A percentile compares a stretch with the other conserved stretches of the same genome.
These are phyloP conservation scores for Xylariaceae sp. DNA, from an alignment of 2,329 filamentous ascomycete genomes.

Conservation along the genomic window DNA sequence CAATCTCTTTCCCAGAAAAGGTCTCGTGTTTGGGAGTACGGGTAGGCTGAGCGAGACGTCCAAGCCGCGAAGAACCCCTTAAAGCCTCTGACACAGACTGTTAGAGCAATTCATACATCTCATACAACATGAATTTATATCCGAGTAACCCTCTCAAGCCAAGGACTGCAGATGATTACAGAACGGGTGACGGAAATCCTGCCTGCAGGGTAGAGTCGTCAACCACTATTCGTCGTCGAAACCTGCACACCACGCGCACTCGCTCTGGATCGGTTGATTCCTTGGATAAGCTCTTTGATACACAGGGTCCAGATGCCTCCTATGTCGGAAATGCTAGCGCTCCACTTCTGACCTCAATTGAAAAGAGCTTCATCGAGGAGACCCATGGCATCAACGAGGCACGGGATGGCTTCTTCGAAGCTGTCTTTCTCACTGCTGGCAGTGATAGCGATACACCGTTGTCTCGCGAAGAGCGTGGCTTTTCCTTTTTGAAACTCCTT, in stretches of 20 bases:
- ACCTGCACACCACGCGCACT: conserved; percentile 16
- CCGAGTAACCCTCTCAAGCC: background rate
- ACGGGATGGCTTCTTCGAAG: conserved; percentile 45
- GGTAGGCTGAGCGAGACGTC: background rate
- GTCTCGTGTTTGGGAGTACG: background rate
- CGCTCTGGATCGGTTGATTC: conserved; percentile 26
- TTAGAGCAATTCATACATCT: background rate
- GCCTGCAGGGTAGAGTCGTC: conserved; percentile 12
- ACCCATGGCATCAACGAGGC: conserved; percentile 41
- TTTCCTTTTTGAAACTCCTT: conserved; percentile 44
- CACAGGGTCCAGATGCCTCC: conserved; percentile 20
- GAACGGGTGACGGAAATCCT: background rate
- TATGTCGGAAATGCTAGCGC: conserved; percentile 10
- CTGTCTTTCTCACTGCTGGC: conserved; percentile 41
- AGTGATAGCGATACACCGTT: conserved; percentile 33
- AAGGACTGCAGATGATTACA: background rate
- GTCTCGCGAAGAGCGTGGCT: conserved; percentile 43
- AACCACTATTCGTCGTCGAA: conserved; percentile 23
- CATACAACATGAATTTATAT: conserved; percentile 7
- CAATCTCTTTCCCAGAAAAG: background rate
- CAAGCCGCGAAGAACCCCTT: background rate
- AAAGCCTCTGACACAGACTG: background rate
- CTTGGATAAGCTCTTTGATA: conserved; percentile 29
- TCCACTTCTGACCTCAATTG: conserved; percentile 20
- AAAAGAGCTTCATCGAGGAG: conserved; percentile 33